phyloP scores from a whole-genome alignment of 768 basidiomycete species.

The Trametes elegans region DNA sequence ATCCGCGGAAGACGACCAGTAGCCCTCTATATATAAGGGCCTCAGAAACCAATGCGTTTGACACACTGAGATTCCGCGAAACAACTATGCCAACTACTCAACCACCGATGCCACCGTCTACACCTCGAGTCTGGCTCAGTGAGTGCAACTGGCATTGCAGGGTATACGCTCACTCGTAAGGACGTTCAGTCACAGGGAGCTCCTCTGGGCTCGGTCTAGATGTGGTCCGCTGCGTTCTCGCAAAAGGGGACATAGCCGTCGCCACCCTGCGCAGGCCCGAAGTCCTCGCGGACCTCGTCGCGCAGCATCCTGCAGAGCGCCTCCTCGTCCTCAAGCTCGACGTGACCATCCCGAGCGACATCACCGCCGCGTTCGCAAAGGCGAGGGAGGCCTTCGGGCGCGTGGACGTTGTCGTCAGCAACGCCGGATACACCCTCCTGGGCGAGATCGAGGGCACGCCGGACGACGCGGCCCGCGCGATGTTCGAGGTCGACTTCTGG shows the following conservation, averaged over 20 bases:
- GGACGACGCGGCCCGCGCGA: constrained; percentile 29
- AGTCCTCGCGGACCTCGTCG: constrained; percentile 30
- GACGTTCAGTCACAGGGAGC: constrained; percentile 38
- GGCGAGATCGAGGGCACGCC: constrained; percentile 39
- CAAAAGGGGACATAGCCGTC: constrained; percentile 39
- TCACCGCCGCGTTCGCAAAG: constrained; percentile 34
- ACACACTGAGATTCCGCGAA: no score
- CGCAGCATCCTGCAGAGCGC: constrained; percentile 29
- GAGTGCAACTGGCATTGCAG: not conserved
- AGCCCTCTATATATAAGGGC: no score
- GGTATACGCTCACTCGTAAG: not conserved
- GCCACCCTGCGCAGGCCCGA: constrained; percentile 43
- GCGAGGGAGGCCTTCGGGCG: constrained; percentile 38
- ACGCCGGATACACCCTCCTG: constrained; percentile 35
- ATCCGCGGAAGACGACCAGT: no score
- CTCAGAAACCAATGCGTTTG: no score
- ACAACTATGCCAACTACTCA: no score
- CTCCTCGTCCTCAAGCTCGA: constrained; percentile 41
- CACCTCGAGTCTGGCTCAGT: constrained; percentile 20
- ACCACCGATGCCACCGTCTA: no score
- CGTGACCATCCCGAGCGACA: constrained; percentile 33
- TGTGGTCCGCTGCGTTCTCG: constrained; percentile 34
- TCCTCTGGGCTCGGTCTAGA: constrained; percentile 39
- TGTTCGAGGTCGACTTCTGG: constrained; percentile 38
- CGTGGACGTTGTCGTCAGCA: constrained; percentile 46